Conservation (phyloP, 2,329 filamentous ascomycete species). For the Penicillium sp. region DNA sequence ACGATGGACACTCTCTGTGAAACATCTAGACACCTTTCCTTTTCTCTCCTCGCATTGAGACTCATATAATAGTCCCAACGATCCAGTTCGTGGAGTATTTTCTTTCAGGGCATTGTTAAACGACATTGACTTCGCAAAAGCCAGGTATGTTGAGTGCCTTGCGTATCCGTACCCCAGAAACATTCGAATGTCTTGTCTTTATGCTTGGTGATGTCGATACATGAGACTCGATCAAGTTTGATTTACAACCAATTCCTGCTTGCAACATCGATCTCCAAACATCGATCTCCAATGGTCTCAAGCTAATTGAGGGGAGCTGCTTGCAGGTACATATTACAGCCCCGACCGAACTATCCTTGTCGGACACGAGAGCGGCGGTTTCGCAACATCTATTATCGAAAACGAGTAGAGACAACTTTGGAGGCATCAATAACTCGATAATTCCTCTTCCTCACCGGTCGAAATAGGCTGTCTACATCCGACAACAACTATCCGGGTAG, state of each 20-base stretch:
- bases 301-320: constrained; percentile 1
- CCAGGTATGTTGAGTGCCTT: neutral
- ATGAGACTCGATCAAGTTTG: neutral
- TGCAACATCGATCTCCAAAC: neutral
- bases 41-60: neutral
- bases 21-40: constrained; percentile 7
- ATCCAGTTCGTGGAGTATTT: constrained; percentile 6
- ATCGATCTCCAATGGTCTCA: neutral
- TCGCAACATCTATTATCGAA: neutral
- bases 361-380: neutral
- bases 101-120: constrained; percentile 8
- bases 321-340: neutral
- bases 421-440: neutral
- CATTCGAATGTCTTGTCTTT: neutral
- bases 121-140: constrained; percentile 8
- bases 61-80: constrained; percentile 15
- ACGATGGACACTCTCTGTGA: constrained; percentile 13
- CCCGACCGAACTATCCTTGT: neutral
- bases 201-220: constrained; percentile 2
- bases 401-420: neutral
- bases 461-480: neutral
- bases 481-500: neutral
- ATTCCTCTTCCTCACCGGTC: neutral
- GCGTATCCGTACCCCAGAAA: neutral
- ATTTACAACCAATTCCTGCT: neutral